These are phyloP conservation scores for Arthrobotrys sinensis DNA, from an alignment of 2,329 filamentous ascomycete genomes.

Conservation along the genomic window DNA sequence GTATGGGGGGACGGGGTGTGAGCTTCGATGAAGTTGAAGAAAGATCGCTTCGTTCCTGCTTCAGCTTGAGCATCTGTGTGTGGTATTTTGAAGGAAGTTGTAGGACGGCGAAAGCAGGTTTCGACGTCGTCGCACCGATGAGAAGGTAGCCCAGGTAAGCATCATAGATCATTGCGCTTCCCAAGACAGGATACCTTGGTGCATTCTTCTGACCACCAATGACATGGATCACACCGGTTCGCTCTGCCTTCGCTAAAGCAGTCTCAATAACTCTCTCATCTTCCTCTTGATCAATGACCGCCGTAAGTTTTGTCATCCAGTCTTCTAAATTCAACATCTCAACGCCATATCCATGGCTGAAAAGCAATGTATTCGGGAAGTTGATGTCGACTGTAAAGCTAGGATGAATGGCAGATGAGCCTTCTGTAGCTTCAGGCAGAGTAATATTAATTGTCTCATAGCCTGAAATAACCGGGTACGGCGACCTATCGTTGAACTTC, in stretches of 20 bases:
- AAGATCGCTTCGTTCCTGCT: conserved; percentile 54
- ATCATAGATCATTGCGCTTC: conserved; percentile 63
- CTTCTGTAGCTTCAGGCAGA: conserved; percentile 43
- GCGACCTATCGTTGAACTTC: conserved; percentile 54
- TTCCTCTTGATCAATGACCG: conserved; percentile 57
- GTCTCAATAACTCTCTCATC: conserved; percentile 62
- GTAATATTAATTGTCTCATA: conserved; percentile 63
- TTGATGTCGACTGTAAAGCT: conserved; percentile 62
- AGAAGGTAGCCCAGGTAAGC: conserved; percentile 64
- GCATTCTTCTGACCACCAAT: conserved; percentile 50
- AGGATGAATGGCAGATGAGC: conserved; percentile 60
- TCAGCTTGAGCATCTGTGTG: conserved; percentile 43
- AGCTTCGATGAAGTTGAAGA: conserved; percentile 50
- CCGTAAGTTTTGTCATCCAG: conserved; percentile 50
- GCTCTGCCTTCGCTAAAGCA: conserved; percentile 49
- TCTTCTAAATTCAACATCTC: conserved; percentile 60
- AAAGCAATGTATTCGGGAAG: conserved; percentile 61
- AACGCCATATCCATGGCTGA: conserved; percentile 63
- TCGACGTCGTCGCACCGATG: conserved; percentile 61
- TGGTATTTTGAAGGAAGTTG: conserved; percentile 56
- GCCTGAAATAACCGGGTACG: conserved; percentile 63
- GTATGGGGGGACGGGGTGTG: not conserved
- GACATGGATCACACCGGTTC: conserved; percentile 59
- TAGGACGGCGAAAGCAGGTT: conserved; percentile 48
- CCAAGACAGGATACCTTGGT: conserved; percentile 55